Evolutionary conservation across 2,329 filamentous ascomycete genomes (phyloP).

Genomic region (Davidsoniella eucalypti): DNA sequence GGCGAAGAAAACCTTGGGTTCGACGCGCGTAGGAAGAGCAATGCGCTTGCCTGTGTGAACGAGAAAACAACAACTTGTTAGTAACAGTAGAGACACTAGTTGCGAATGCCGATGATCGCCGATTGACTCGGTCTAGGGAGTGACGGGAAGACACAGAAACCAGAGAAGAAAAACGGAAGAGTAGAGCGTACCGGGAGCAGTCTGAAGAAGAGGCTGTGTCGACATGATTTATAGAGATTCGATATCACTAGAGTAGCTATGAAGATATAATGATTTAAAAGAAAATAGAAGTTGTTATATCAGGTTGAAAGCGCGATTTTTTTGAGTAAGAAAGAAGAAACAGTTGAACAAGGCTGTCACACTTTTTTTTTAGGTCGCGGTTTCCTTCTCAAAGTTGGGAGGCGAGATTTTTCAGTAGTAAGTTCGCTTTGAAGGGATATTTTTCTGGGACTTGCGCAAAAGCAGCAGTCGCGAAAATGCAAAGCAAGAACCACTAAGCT

Average conservation of each 20-base stretch:
- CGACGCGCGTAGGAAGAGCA: conserved; percentile 89
- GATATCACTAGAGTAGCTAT: not conserved
- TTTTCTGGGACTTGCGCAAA: no score
- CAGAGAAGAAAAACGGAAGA: not conserved
- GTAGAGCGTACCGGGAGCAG: conserved; percentile 56
- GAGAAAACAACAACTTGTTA: conserved; percentile 12
- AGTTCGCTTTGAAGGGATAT: no score
- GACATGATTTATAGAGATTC: conserved; percentile 42
- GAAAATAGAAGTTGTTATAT: no score
- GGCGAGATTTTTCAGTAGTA: not conserved
- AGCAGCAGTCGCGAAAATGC: no score
- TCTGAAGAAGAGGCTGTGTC: conserved; percentile 88
- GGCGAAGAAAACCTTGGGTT: conserved; percentile 99
- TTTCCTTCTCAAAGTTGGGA: not conserved
- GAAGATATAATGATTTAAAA: conserved; percentile 14
- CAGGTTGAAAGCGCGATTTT: not conserved
- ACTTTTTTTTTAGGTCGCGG: no score
- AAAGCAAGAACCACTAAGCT: no score
- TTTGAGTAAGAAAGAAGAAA: not conserved
- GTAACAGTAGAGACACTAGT: not conserved
- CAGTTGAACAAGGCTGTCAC: not conserved
- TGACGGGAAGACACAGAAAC: not conserved
- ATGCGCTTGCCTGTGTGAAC: conserved; percentile 72
- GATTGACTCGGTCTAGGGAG: not conserved
- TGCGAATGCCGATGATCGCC: no score